Conservation (phyloP, 768 basidiomycete species). For the Mycena polygramma region DNA sequence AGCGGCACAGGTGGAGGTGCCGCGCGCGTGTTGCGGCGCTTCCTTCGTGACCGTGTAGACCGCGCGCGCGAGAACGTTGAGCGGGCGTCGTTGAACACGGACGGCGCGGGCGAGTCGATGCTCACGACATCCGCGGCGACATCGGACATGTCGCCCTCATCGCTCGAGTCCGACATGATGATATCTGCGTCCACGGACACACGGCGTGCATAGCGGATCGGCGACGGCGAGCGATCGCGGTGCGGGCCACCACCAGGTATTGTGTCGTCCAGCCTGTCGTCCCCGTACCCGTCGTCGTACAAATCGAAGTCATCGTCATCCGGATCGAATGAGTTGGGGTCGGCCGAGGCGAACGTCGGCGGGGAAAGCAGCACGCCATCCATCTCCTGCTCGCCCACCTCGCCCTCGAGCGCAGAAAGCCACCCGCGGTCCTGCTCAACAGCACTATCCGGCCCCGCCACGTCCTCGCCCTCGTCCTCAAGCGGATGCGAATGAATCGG, state of each 20-base stretch:
- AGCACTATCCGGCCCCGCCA: conserved; percentile 24
- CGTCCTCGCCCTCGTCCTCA: conserved; percentile 31
- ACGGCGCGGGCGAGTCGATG: conserved; percentile 26
- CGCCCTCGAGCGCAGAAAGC: conserved; percentile 37
- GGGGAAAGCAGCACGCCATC: conserved; percentile 33
- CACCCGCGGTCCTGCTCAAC: conserved; percentile 10
- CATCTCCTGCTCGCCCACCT: conserved; percentile 36
- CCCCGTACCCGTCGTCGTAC: conserved; percentile 19
- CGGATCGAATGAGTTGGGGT: conserved; percentile 25
- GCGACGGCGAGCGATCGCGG: conserved; percentile 27
- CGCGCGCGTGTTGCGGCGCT: conserved; percentile 29
- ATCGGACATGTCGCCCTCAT: conserved; percentile 21
- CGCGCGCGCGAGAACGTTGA: conserved; percentile 37
- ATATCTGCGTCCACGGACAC: conserved; percentile 29
- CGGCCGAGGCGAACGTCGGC: conserved; percentile 30
- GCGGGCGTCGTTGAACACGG: conserved; percentile 31
- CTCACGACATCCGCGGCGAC: conserved; percentile 3
- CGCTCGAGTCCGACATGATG: conserved; percentile 34
- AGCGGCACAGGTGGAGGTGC: conserved; percentile 38
- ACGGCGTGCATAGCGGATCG: conserved; percentile 36
- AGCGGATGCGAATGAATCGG: conserved; percentile 38
- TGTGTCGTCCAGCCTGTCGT: neutral
- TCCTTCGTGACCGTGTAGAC: conserved; percentile 14
- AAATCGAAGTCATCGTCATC: conserved; percentile 28
- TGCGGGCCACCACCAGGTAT: neutral